Conservation (phyloP, 371 early-diverging fungal species). For the Lichtheimia hyalospora region DNA sequence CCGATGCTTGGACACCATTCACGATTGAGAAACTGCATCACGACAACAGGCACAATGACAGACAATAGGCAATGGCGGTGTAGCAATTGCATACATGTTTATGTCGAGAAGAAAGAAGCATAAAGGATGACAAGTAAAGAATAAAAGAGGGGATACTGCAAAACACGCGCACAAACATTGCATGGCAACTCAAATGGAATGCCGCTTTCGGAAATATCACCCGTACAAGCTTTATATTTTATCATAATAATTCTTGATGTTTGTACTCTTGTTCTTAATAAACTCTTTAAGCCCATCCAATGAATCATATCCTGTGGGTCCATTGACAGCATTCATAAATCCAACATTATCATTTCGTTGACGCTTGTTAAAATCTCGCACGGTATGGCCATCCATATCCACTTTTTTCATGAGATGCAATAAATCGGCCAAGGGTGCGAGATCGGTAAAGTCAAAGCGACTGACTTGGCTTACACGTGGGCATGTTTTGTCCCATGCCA, state of each 20-base stretch:
- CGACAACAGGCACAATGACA: too few relatives aligned
- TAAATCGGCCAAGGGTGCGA: neutral
- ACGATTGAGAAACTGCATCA: too few relatives aligned
- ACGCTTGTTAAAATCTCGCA: neutral
- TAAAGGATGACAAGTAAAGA: too few relatives aligned
- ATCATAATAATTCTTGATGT: neutral
- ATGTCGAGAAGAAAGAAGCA: too few relatives aligned
- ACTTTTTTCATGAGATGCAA: neutral
- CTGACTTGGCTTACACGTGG: constrained; percentile 15
- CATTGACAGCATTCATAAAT: constrained; percentile 16
- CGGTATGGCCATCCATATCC: neutral
- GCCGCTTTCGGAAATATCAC: too few relatives aligned
- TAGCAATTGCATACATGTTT: too few relatives aligned
- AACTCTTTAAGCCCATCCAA: constrained; percentile 18
- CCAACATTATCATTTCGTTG: constrained; percentile 2
- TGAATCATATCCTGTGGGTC: constrained; percentile 7
- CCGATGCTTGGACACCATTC: too few relatives aligned
- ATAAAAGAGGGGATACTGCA: too few relatives aligned
- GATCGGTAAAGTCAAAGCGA: neutral
- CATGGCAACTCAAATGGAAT: too few relatives aligned
- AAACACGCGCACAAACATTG: too few relatives aligned
- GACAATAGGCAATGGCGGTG: too few relatives aligned
- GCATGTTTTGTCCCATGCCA: constrained; percentile 30
- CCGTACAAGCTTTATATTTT: too few relatives aligned
- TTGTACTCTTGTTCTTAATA: constrained; percentile 3